Percentiles rank a stretch among this genome's conserved stretches.
These are phyloP conservation scores for Hortiboletus campestris DNA, from an alignment of 768 basidiomycete genomes.

Conservation along the genomic window DNA sequence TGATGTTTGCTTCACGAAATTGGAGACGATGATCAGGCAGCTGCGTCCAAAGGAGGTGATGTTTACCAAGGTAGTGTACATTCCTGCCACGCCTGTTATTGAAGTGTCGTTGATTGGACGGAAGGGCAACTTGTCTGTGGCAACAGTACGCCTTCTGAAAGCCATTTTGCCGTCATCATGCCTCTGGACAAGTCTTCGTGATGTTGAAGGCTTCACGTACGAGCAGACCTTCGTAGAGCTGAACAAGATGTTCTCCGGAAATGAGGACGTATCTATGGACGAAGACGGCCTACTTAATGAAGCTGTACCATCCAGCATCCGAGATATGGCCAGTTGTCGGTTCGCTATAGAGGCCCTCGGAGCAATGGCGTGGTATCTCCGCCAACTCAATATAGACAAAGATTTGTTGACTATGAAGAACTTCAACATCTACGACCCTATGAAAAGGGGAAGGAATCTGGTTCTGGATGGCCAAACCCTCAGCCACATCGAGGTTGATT, in stretches of 20 bases:
- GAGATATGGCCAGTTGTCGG: constrained; percentile 62
- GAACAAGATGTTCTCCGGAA: constrained; percentile 57
- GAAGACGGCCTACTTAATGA: constrained; percentile 38
- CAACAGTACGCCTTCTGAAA: constrained; percentile 81
- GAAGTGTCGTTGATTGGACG: background rate
- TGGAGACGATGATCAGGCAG: constrained; percentile 93
- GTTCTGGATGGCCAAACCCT: constrained; percentile 93
- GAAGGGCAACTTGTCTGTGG: constrained; percentile 83
- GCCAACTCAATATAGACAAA: constrained; percentile 92
- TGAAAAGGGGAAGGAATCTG: constrained; percentile 83
- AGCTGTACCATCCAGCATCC: constrained; percentile 68
- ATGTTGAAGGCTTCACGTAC: constrained; percentile 79
- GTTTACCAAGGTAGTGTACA: constrained; percentile 68
- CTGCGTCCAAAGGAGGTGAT: constrained; percentile 89
- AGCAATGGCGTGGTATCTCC: constrained; percentile 91
- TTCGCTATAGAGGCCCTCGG: constrained; percentile 84
- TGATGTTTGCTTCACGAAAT: constrained; percentile 85
- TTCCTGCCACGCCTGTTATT: background rate
- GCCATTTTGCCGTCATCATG: constrained; percentile 75
- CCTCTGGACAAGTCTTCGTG: constrained; percentile 84
- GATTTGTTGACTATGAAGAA: constrained; percentile 95
- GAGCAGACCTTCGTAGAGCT: constrained; percentile 69
- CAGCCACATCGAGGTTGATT: constrained; percentile 84
- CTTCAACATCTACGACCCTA: constrained; percentile 96
- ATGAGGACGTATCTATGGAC: constrained; percentile 45